A percentile compares a stretch with the other conserved stretches of the same genome.
Evolutionary conservation across 2,329 filamentous ascomycete genomes (phyloP).

Genomic region (Penicillium sp.): DNA sequence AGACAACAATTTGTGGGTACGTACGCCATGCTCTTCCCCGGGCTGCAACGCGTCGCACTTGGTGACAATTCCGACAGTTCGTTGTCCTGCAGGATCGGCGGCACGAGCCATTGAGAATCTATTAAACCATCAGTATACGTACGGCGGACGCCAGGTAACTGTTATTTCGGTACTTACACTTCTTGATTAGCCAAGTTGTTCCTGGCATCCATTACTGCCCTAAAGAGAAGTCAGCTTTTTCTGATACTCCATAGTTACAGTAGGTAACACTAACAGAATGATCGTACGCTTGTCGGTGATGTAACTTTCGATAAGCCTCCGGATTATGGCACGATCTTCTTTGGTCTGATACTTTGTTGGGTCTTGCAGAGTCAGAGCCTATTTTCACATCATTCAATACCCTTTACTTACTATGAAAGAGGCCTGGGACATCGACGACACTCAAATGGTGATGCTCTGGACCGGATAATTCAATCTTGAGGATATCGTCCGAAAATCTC

Average conservation of each 20-base stretch:
- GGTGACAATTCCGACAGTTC: constrained; percentile 36
- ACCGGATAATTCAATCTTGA: constrained; percentile 41
- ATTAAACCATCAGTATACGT: no score
- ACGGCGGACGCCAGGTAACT: no score
- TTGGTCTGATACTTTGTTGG: constrained; percentile 52
- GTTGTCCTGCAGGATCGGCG: constrained; percentile 26
- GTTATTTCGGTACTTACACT: constrained; percentile 2
- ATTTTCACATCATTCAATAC: background rate
- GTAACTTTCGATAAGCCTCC: constrained; percentile 46
- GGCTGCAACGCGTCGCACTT: constrained; percentile 30
- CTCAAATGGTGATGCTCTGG: constrained; percentile 38
- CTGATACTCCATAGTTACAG: no score
- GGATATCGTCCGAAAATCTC: constrained; percentile 39
- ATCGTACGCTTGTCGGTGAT: constrained; percentile 54
- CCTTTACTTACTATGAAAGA: constrained; percentile 29
- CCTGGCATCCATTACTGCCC: constrained; percentile 31
- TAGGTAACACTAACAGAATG: constrained; percentile 46
- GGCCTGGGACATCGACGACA: constrained; percentile 44
- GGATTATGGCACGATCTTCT: constrained; percentile 53
- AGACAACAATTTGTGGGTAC: background rate
- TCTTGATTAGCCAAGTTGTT: constrained; percentile 54
- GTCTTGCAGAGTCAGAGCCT: constrained; percentile 11
- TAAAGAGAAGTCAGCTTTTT: background rate
- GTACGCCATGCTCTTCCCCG: constrained; percentile 22
- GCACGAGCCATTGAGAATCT: constrained; percentile 48